Evolutionary conservation across 768 basidiomycete species (phyloP), one percentile per base, ranked within the genome.

Genomic region (Dioszegia crocea): DNA sequence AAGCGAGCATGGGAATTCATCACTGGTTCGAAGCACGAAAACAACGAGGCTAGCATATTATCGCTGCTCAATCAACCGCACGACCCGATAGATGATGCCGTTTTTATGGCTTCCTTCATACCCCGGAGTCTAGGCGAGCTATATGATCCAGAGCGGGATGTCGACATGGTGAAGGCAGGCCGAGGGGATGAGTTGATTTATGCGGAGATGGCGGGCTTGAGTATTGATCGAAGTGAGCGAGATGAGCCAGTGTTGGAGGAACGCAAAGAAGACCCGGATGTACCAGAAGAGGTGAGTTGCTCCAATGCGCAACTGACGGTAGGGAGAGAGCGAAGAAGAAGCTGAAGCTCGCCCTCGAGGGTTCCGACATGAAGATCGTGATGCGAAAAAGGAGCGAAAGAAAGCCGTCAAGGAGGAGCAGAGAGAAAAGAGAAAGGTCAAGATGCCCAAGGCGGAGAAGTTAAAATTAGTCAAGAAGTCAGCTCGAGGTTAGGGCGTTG

Each of bases 381-480:
- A 91, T 24, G 85, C 82, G 0, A 98, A 94, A 79, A 94, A 89
- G 85, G 91, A 93, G 76, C 85, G 93, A 23, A 97, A 98, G 79
- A 89, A 89, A 73, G 85, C 86, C 3, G 84, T 83, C 26, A 97
- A 97, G 75, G 86, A 85, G 56, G 89, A 89, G 76, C 86, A 88
- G 38, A 83, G 86, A 69, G 92, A 96, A 79, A 88, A 84, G 76
- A 82, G 94, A 68, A 90, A 91, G 77, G 81, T 84, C 66, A 98
- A 98, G 80, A 91, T 97, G 82, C 89, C 93, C 45, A 98, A 98
- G 74, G 85, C 87, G 40, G 91, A 94, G 78, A 98, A 97, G 81
- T 90, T 90, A 80, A 83, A 85, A 40, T 84, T 83, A 63, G 82
- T 97, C 67, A 96, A 90, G 64, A 68, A 72, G 59, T 33, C 33